These are phyloP conservation scores for Aspergillus costaricaensis DNA, from an alignment of 2,329 filamentous ascomycete genomes.

Conservation along the genomic window DNA sequence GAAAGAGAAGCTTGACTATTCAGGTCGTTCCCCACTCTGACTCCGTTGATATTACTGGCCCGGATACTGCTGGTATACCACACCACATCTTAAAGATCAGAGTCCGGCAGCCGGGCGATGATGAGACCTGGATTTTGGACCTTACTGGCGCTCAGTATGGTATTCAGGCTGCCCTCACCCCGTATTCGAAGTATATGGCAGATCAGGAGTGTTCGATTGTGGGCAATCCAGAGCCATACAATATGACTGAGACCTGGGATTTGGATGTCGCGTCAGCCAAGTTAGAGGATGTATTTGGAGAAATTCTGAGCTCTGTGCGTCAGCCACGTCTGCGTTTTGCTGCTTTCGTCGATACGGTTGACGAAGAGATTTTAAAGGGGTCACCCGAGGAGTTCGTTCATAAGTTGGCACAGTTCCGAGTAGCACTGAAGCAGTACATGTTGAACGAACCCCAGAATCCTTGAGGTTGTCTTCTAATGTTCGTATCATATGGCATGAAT, in stretches of 20 bases:
- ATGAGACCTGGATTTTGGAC: neutral
- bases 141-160: neutral
- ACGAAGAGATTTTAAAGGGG: neutral
- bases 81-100: no score
- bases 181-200: neutral
- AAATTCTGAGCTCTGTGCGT: no score
- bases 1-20: no score
- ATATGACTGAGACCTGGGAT: neutral
- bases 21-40: no score
- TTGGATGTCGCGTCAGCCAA: no score
- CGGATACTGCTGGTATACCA: no score
- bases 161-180: neutral
- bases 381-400: neutral
- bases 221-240: no score
- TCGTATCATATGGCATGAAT: no score
- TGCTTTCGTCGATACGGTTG: neutral
- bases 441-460: neutral
- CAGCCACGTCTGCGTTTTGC: neutral
- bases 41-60: no score
- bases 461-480: neutral
- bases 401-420: neutral
- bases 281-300: no score
- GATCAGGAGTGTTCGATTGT: neutral
- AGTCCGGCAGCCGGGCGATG: no score
- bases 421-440: neutral